Evolutionary conservation across 305 asterid species (phyloP), one percentile per base, ranked within the genome.

Genomic region (Striga hermonthica): DNA sequence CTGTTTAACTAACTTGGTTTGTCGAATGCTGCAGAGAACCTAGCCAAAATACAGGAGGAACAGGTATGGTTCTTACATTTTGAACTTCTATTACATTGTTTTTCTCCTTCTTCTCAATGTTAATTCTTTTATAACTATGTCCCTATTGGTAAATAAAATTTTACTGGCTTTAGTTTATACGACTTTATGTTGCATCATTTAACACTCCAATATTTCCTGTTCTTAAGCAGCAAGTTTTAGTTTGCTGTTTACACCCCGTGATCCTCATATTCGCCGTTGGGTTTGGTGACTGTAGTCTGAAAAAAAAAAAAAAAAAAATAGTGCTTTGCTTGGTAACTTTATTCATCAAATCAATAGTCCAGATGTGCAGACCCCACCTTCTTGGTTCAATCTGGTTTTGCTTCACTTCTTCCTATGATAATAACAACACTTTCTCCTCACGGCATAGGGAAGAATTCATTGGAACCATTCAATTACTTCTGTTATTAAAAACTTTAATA

Each of bases 21-120:
- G n/a, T 49, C 60, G 49, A 62, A 60, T 40, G 13, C 62, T 76
- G 71, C 83, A 82, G 84, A 64, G 85, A 77, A 66, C 64, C 77
- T 6, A 80, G 83, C 65, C 86, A 71, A 54, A 72, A 67, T 66
- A 73, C 68, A 14, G 81, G 75, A 48, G 82, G 16, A 58, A 58
- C 71, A 47, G 71, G 76, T 72, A 57, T 2, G 48, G 6, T 40
- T 64, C 35, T 64, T 47, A 15, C 53, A 5, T 16, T 28, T 54
- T 45, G 40, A 38, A 47, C 47, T 64, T 56, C 7, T 47, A 14
- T 55, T 49, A n/a, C 37, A 28, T 4, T 5, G 14, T 44, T 36
- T 31, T 56, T 64, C 47, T 37, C 31, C 55, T 56, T 22, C 35
- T 44, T 54, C 13, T 58, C 15, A 9, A 12, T 28, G 48, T 22